Base-by-base conservation (phyloP, 352 stramenopile genomes). In the Paralagenidium karlingii region DNA sequence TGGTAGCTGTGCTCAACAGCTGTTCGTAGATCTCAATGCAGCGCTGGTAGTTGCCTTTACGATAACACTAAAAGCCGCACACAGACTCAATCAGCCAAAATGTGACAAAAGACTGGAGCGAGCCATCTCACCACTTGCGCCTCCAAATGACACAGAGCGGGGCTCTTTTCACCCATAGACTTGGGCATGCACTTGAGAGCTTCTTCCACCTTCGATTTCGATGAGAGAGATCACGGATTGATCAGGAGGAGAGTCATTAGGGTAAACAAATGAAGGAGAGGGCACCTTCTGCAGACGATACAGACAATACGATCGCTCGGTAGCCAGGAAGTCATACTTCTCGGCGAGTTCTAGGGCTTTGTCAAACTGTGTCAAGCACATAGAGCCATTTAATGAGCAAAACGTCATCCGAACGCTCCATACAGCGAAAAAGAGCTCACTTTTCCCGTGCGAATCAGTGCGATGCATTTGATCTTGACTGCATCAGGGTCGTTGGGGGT, bases 391-490 rank as follows among this genome's bases (percentile, higher is more conserved):
- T 5, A 47, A 20, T 4, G 27, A 38, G 33, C 25, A 24, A 25
- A 13, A 12, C 24, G 30, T 30, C 29, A 36, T 33, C 8, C 2
- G 1, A 13, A 9, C 10, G 2, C 12, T 15, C 38, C 26, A 9
- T n/a, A 11, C 10, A 42, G 10, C 12, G 19, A 4, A 12, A 20
- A 1, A 8, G 8, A 22, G 30, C 43, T 8, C 36, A 83, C 76
- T 60, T 91, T 88, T 37, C 82, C 68, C 30, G 82, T 41, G 20
- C 68, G 74, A 38, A 91, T 87, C 28, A 89, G 70, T 44, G 77
- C 69, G 25, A 88, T 52, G 40, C 68, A 84, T 58, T 91, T 85
- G 55, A 80, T 74, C 43, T 81, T 79, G 12, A 88, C 60, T n/a
- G 74, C 69, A 44, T 88, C 75, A 30, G 54, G 40, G 38, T 91